phyloP scores from a whole-genome alignment of 2,329 filamentous ascomycete species.

The Cordyceps javanica region DNA sequence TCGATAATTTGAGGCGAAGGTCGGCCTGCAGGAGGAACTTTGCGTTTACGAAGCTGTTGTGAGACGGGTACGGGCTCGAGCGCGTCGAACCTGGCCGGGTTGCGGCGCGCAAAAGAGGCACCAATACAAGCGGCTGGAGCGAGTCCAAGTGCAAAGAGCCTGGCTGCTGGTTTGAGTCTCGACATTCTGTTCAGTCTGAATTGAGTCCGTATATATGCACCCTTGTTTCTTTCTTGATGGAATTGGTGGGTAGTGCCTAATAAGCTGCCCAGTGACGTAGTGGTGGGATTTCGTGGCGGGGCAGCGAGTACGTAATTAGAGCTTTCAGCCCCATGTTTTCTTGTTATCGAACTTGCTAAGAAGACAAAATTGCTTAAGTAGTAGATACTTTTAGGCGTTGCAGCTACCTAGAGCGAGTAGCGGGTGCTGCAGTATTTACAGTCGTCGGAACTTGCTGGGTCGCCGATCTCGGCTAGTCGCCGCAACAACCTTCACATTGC shows the following conservation, averaged over 20 bases:
- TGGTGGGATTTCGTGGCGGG: background rate
- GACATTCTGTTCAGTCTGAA: background rate
- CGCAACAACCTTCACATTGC: too few relatives aligned
- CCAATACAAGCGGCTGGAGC: conserved; percentile 24
- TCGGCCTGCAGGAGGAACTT: conserved; percentile 9
- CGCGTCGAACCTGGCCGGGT: conserved; percentile 25
- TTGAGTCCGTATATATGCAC: background rate
- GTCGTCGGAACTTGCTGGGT: too few relatives aligned
- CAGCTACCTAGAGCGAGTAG: too few relatives aligned
- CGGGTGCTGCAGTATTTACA: too few relatives aligned
- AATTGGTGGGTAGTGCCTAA: background rate
- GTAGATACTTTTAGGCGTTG: too few relatives aligned
- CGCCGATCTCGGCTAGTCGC: too few relatives aligned
- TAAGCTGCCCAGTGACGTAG: background rate
- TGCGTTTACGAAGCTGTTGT: conserved; percentile 14
- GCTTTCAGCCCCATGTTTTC: background rate
- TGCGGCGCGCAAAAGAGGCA: conserved; percentile 20
- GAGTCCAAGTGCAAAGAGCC: conserved; percentile 18
- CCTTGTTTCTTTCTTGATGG: background rate
- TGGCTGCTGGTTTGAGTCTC: conserved; percentile 1
- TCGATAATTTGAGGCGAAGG: conserved; percentile 30
- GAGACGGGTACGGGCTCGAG: conserved; percentile 16
- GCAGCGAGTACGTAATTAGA: background rate
- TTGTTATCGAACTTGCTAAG: background rate
- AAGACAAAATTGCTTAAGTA: background rate